Evolutionary conservation across 1,284 basidiomycete species (phyloP), one percentile per base, ranked within the genome.

Genomic region (Trametes versicolor): DNA sequence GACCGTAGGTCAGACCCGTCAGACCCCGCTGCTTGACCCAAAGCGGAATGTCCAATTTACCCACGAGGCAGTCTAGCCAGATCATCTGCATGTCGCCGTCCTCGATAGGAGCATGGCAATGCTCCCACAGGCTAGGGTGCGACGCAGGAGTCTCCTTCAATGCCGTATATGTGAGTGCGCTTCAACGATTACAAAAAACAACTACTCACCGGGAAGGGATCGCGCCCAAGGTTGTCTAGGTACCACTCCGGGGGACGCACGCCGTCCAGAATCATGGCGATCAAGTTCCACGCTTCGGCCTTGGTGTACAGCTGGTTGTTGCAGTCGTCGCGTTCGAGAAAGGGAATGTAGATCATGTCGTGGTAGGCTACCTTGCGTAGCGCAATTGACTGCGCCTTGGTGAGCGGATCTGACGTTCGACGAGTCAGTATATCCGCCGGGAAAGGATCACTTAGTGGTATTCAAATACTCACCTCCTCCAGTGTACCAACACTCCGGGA

Each of bases 201-300:
- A 10, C 15, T 10, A 39, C 37, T 39, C 37, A 39, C 37, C 37
- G 12, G 10, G 13, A 17, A 39, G 37, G 12, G 37, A 19, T 47
- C 19, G 45, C 45, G 45, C 10, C 45, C 45, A 19, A 47, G 45
- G 9, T 10, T 3, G 45, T 47, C 2, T 7, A 47, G 45, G 45
- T 47, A 25, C 45, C 9, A n/a, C 10, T n/a, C 45, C 9, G 45
- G 19, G n/a, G 45, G 45, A 10, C n/a, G 15, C 3, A 47, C 45
- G 45, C 45, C 45, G 23, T n/a, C 19, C 45, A 47, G 9, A 7
- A 51, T 51, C 29, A 32, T n/a, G 23, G 49, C 49, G 29, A 51
- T 51, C 17, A 51, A 27, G 29, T 51, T 51, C 8, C 27, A 51
- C 3, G 49, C 49, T 27, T 51, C 49, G 4, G 29, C 49, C 49